phyloP scores from a whole-genome alignment of 1,284 basidiomycete species.

The Testicularia cyperi region DNA sequence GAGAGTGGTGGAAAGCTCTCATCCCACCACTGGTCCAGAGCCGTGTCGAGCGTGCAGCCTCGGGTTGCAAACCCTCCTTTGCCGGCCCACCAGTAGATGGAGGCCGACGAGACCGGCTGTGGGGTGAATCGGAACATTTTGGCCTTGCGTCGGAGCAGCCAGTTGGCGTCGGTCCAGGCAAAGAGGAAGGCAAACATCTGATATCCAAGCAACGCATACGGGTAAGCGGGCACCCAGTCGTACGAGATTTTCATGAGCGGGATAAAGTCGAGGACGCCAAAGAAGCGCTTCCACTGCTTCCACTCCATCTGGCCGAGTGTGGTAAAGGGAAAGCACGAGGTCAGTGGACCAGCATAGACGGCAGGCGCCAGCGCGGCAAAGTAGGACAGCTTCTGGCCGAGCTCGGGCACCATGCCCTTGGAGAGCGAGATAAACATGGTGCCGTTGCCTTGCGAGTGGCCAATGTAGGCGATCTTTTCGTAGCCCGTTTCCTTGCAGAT shows the following conservation, averaged over 20 bases:
- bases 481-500: constrained; percentile 66
- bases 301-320: constrained; percentile 61
- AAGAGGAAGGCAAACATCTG: constrained; percentile 69
- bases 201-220: constrained; percentile 60
- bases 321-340: constrained; percentile 66
- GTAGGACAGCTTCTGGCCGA: constrained; percentile 66
- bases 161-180: constrained; percentile 69
- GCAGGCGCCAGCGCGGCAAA: constrained; percentile 69
- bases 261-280: constrained; percentile 69
- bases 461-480: constrained; percentile 66
- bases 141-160: constrained; percentile 65
- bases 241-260: constrained; percentile 68
- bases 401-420: constrained; percentile 66
- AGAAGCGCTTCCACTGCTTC: constrained; percentile 66
- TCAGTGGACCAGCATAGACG: constrained; percentile 68
- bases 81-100: constrained; percentile 68
- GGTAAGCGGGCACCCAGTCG: constrained; percentile 65
- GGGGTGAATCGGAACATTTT: constrained; percentile 72
- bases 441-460: constrained; percentile 68
- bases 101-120: constrained; percentile 66
- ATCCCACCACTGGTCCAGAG: constrained; percentile 64
- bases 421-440: constrained; percentile 60
- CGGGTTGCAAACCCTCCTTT: constrained; percentile 67
- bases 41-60: constrained; percentile 66
- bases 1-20: constrained; percentile 67